Evolutionary conservation across 495 filamentous ascomycete species (phyloP).

Genomic region (Friedmanniomyces simplex): DNA sequence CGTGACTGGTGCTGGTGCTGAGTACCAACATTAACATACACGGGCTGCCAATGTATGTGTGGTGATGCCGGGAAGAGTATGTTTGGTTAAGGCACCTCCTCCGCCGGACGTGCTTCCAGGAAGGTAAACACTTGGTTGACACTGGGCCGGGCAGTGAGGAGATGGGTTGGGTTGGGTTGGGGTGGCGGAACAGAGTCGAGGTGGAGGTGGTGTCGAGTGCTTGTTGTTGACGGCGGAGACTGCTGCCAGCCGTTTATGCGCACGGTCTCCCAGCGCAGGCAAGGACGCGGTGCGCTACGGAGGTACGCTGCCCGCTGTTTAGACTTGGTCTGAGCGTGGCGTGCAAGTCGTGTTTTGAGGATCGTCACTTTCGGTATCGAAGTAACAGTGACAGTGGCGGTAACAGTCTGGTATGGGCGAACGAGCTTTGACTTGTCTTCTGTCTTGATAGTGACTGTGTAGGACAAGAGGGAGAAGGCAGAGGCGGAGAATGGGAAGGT

Average conservation of each 20-base stretch:
- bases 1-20: conserved; percentile 1
- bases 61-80: conserved; percentile 7
- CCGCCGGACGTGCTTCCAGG: background rate
- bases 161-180: background rate
- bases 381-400: no score
- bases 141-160: background rate
- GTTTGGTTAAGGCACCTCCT: conserved; percentile 6
- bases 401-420: no score
- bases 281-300: no score
- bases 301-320: no score
- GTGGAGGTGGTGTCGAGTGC: background rate
- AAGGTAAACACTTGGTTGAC: background rate
- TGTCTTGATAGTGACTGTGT: no score
- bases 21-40: conserved; percentile 19
- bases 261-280: no score
- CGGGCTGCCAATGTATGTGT: conserved; percentile 10
- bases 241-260: no score
- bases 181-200: no score
- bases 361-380: background rate
- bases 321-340: no score
- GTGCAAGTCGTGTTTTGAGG: background rate
- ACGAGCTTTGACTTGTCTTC: no score
- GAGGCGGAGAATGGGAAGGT: background rate
- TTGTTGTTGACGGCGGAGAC: background rate
- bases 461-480: no score